phyloP scores from a whole-genome alignment of 2,329 filamentous ascomycete genomes.

The Bipolaris sorokiniana region DNA sequence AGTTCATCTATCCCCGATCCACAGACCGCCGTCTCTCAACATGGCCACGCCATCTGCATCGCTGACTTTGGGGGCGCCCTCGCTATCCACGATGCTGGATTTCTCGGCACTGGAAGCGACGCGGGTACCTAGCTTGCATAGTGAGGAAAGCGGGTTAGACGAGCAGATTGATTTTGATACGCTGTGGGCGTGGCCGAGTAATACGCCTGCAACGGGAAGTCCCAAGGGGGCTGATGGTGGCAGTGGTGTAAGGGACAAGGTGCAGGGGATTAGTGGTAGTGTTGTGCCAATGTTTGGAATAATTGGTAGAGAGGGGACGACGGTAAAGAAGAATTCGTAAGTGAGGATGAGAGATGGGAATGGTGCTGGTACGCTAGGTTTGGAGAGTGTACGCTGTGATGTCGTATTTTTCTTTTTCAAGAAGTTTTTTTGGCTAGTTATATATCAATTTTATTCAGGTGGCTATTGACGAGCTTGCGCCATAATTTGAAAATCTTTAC shows the following conservation, averaged over 20 bases:
- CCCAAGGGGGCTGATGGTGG: conserved; percentile 23
- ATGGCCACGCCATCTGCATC: conserved; percentile 14
- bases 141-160: conserved; percentile 45
- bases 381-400: background rate
- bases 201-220: conserved; percentile 42
- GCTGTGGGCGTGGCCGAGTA: conserved; percentile 50
- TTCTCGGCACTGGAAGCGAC: conserved; percentile 45
- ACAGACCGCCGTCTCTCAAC: conserved; percentile 27
- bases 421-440: background rate
- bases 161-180: conserved; percentile 53
- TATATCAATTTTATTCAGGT: too few species aligned
- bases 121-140: conserved; percentile 40
- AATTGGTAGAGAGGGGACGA: conserved; percentile 15
- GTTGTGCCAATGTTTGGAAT: conserved; percentile 38
- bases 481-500: too few species aligned
- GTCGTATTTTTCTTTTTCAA: background rate
- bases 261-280: conserved; percentile 25
- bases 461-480: too few species aligned
- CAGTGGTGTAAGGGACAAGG: conserved; percentile 28
- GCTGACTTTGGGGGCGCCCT: conserved; percentile 27
- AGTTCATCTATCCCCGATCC: conserved; percentile 40
- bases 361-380: background rate
- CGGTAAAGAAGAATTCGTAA: background rate
- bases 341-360: background rate
- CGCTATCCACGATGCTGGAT: conserved; percentile 48